Evolutionary conservation across 305 asterid genomes (phyloP).

Genomic region (Fraxinus velutina): DNA sequence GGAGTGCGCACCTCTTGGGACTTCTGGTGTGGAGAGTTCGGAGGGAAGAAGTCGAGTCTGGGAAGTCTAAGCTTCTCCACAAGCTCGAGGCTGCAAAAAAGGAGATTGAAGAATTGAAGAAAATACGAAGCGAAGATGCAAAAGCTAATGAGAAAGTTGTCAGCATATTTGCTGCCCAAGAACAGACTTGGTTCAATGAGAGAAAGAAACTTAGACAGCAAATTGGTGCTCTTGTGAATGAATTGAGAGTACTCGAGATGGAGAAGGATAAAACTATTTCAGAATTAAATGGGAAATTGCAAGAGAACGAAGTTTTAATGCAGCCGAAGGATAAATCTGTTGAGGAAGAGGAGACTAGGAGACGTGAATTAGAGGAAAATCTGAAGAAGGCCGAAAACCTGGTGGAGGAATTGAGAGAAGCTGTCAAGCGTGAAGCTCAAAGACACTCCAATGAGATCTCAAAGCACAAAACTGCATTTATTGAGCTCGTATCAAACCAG

Average conservation of each 20-base stretch:
- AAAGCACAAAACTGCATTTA: constrained; percentile 69
- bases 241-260: constrained; percentile 45
- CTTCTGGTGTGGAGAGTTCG: constrained; percentile 58
- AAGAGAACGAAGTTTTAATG: constrained; percentile 42
- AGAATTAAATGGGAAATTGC: constrained; percentile 50
- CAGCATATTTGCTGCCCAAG: constrained; percentile 71
- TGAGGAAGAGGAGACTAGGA: constrained; percentile 44
- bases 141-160: constrained; percentile 85
- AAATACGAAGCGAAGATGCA: constrained; percentile 69
- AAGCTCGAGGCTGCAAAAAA: constrained; percentile 52
- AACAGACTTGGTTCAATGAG: constrained; percentile 74
- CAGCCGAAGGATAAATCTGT: constrained; percentile 50
- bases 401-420: constrained; percentile 50
- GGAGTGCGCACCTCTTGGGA: constrained; percentile 74
- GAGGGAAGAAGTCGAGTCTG: constrained; percentile 29
- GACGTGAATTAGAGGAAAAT: constrained; percentile 48
- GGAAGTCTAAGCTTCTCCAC: constrained; percentile 35
- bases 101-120: constrained; percentile 55
- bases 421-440: constrained; percentile 47
- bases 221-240: constrained; percentile 59
- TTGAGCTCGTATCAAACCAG: constrained; percentile 83
- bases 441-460: constrained; percentile 52
- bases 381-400: constrained; percentile 42
- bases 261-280: constrained; percentile 37
- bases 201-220: constrained; percentile 68